phyloP scores from a whole-genome alignment of 2,329 filamentous ascomycete species.

The Xylariales sp. region DNA sequence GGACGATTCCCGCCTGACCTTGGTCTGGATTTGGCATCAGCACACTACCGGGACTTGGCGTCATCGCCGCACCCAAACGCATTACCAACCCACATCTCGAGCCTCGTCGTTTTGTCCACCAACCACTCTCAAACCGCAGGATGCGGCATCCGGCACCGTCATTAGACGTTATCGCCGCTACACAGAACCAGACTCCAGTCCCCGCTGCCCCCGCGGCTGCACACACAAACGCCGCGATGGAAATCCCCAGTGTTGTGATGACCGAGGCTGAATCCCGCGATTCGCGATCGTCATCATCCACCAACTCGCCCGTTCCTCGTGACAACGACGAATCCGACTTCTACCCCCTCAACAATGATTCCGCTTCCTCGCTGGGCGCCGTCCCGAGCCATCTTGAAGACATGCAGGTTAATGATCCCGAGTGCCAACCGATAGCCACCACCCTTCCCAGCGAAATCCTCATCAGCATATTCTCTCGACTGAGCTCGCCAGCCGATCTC shows the following conservation, averaged over 20 bases:
- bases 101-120: too few relatives aligned
- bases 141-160: slow-evolving; percentile 10
- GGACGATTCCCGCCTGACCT: too few relatives aligned
- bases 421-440: slow-evolving; percentile 73
- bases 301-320: slow-evolving; percentile 68
- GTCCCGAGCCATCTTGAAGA: slow-evolving; percentile 68
- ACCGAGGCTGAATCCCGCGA: slow-evolving; percentile 36
- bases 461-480: slow-evolving; percentile 85
- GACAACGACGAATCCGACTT: slow-evolving; percentile 94
- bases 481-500: slow-evolving; percentile 71
- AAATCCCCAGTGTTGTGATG: neutral
- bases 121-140: neutral
- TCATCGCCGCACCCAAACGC: too few relatives aligned
- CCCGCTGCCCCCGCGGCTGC: slow-evolving; percentile 5
- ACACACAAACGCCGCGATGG: neutral
- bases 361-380: slow-evolving; percentile 82
- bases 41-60: too few relatives aligned
- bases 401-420: slow-evolving; percentile 62
- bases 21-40: too few relatives aligned
- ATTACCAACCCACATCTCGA: too few relatives aligned
- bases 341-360: slow-evolving; percentile 85
- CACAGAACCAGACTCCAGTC: too few relatives aligned
- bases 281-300: slow-evolving; percentile 61
- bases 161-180: slow-evolving; percentile 10
- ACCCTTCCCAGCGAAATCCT: slow-evolving; percentile 90